Base-by-base conservation (phyloP, 176 grass and related monocot species). In the Calamus simplicifolius region DNA sequence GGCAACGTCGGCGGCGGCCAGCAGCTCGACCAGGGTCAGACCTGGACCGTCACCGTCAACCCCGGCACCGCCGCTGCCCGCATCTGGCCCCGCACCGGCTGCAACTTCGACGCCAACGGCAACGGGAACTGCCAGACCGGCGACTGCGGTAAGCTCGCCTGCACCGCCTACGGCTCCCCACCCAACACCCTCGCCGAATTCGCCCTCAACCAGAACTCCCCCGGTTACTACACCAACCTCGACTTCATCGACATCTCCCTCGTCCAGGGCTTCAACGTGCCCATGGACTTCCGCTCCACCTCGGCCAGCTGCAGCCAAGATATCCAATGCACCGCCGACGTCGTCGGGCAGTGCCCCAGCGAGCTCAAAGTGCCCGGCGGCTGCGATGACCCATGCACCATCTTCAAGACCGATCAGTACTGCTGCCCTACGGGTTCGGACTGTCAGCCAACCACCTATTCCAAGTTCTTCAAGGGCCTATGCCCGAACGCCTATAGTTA, bases 241-340 rank as follows among this genome's bases (percentile, higher is more conserved):
- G 80, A 84, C 77, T 85, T 63, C 72, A 35, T 76, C 16, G 62
- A 89, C 59, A 80, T 89, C 80, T 89, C 79, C 35, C 64, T 73
- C 17, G 27, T 81, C 64, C 69, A 81, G 48, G 85, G 85, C 3
- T 89, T 63, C 77, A 89, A 89, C 73, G 86, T 78, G 78, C 70
- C 73, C 48, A 68, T 89, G 73, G n/a, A 58, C 29, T 75, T 89
- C 63, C 1, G 81, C 1, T 81, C 81, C 2, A 69, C 25, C 52
- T 43, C 35, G 35, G 0, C 53, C 7, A 19, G 52, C 56, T 29
- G 56, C 85, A 49, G 54, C 35, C 4, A 29, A 23, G 77, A 76
- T 6, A 17, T n/a, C 14, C 43, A 25, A 21, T 71, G 68, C 43
- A 35, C 16, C 10, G 68, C 68, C 16, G 68, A 71, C 69, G n/a